Percentiles rank a stretch among this genome's conserved stretches.
Conservation (phyloP, 2,329 filamentous ascomycete species). For the Botrytis porri region DNA sequence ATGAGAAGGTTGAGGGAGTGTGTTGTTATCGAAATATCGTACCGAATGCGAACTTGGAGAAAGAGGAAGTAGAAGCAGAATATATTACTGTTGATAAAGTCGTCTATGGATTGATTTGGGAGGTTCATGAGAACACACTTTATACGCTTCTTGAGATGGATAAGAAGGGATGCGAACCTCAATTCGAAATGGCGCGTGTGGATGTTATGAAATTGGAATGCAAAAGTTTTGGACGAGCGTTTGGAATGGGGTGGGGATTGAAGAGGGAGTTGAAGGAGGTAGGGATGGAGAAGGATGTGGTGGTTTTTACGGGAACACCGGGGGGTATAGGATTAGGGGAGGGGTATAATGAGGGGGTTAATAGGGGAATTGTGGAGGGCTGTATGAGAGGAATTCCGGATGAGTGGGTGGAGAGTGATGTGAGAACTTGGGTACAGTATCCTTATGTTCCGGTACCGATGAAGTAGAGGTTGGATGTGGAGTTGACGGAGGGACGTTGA, state of each 20-base stretch:
- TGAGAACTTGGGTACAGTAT: constrained; percentile 6
- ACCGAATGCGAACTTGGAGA: background rate
- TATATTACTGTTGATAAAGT: background rate
- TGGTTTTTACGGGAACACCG: background rate
- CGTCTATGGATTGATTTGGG: background rate
- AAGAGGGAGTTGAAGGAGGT: background rate
- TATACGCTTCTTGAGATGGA: background rate
- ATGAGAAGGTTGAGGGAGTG: background rate
- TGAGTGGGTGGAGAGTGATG: constrained; percentile 13
- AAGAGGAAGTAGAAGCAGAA: background rate
- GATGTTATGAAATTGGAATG: background rate
- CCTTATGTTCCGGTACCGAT: background rate
- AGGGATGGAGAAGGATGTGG: background rate
- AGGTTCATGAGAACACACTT: background rate
- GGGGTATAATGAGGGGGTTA: background rate
- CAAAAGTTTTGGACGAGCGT: background rate
- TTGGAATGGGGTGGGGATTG: constrained; percentile 8
- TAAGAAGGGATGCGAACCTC: background rate
- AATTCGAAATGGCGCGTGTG: background rate
- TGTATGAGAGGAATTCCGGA: constrained; percentile 11
- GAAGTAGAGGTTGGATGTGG: background rate
- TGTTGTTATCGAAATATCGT: background rate
- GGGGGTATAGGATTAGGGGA: background rate
- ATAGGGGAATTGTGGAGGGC: constrained; percentile 5
- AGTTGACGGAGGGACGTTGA: background rate